Percentiles rank a stretch among this genome's conserved stretches.
Conservation (phyloP, 139 green algal genomes). For the Desmodesmus armatus region DNA sequence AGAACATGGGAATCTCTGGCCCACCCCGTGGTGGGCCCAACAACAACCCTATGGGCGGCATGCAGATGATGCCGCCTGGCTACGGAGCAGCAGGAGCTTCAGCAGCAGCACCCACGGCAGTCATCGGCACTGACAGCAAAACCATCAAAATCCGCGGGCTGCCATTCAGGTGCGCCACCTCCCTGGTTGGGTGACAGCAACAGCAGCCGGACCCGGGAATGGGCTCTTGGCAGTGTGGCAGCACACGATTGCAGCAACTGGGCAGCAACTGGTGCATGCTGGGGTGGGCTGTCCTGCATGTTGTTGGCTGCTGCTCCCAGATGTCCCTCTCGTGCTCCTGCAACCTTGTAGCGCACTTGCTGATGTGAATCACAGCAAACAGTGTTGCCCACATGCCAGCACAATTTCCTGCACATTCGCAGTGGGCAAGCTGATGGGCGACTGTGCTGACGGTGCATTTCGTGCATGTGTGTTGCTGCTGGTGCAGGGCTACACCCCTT, state of each 20-base stretch:
- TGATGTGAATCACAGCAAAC: too few species aligned
- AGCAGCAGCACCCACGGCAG: conserved; percentile 19
- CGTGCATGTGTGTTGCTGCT: neutral
- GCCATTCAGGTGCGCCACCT: conserved; percentile 67
- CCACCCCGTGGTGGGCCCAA: neutral
- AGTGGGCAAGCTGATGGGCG: too few species aligned
- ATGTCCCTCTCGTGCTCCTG: neutral
- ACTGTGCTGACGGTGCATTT: neutral
- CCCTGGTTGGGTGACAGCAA: too few species aligned
- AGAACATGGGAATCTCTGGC: conserved; percentile 25
- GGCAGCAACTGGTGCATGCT: neutral
- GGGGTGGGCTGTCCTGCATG: neutral
- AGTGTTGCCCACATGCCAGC: neutral
- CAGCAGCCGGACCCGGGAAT: too few species aligned
- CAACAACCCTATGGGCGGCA: conserved; percentile 15
- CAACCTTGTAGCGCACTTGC: neutral
- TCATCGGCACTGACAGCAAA: conserved; percentile 44
- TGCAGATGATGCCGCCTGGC: conserved; percentile 36
- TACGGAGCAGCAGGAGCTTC: conserved; percentile 13
- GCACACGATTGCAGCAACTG: too few species aligned
- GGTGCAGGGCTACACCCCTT: conserved; percentile 39
- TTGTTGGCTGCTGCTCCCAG: neutral
- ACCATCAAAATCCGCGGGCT: conserved; percentile 67
- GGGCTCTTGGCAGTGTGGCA: conserved; percentile 34
- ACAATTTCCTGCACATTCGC: too few species aligned